Evolutionary conservation across 768 basidiomycete genomes (phyloP), one percentile per base, ranked within the genome.

Genomic region (Termitomyces sp.): DNA sequence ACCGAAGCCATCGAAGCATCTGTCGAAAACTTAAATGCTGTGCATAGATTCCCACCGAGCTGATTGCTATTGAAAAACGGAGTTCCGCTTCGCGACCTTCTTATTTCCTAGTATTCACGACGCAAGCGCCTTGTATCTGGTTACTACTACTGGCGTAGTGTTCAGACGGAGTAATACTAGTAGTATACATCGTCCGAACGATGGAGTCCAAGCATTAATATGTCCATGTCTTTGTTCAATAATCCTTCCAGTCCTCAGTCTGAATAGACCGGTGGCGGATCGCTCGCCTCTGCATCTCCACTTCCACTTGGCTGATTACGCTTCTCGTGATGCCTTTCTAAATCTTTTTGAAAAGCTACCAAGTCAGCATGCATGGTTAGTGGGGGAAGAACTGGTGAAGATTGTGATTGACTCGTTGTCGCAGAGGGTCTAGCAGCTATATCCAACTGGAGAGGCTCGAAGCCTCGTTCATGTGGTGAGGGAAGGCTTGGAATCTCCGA

Each of bases 1-100:
- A 43, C 54, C 17, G 49, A 58, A 47, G 63, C 59, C 45, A 56
- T 69, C 16, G 19, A 17, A 38, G 49, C 60, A 43, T 45, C 57
- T 47, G 53, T 53, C 25, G 52, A 57, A 31, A 29, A 50, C 41
- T 38, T 38, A 21, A 42, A 43, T 25, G 23, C 25, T 47, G 35
- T 59, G 32, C 43, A 29, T 16, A 49, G 9, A 34, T 56, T 42
- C 61, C 32, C 52, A 47, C 38, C 46, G 41, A 16, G 42, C 35
- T 42, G 35, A 35, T 11, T 21, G 29, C 32, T 32, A 27, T 40
- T 14, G 44, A 53, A 34, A 52, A 49, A 46, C 60, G 58, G 59
- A 53, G 35, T 43, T 43, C 54, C 59, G 56, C 25, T 21, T 47
- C 23, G 44, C 31, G 12, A 47, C 7, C 19, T 35, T 52, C 41